phyloP scores from a whole-genome alignment of 805 yeast genomes.

The Lipomyces chichibuensis region DNA sequence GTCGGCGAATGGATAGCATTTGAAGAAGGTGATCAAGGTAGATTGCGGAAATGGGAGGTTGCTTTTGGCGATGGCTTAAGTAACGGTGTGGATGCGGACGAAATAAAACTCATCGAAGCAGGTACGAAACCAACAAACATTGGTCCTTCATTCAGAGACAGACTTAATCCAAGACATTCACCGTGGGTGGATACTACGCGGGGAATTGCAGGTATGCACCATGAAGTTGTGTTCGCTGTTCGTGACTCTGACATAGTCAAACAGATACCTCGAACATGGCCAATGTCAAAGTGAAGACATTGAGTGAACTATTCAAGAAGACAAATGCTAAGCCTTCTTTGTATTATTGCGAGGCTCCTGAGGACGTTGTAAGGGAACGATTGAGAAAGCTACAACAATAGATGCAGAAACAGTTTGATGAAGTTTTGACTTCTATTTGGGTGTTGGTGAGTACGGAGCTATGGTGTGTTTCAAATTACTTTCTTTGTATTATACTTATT shows the following conservation, averaged over 20 bases:
- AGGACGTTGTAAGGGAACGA: slow-evolving; percentile 17
- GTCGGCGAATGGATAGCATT: slow-evolving; percentile 22
- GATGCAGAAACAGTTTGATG: neutral
- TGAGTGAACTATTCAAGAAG: slow-evolving; percentile 2
- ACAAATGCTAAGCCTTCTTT: slow-evolving; percentile 21
- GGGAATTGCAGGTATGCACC: neutral
- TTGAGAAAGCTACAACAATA: neutral
- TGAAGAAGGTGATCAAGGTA: slow-evolving; percentile 22
- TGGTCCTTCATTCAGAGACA: neutral
- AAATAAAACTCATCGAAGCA: slow-evolving; percentile 16
- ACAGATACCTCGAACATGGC: neutral
- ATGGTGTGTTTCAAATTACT: neutral
- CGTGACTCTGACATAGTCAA: neutral
- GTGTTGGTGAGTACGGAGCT: neutral
- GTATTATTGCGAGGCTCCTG: slow-evolving; percentile 27
- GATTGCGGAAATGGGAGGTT: slow-evolving; percentile 25
- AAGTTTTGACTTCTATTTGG: neutral
- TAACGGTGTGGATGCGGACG: neutral
- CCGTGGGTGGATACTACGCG: neutral
- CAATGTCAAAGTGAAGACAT: neutral
- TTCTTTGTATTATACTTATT: neutral
- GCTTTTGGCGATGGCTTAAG: slow-evolving; percentile 14
- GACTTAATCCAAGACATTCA: neutral
- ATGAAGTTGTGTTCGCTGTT: neutral
- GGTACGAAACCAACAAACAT: slow-evolving; percentile 9